phyloP scores from a whole-genome alignment of 768 basidiomycete species.

The Tricholoma sp. region DNA sequence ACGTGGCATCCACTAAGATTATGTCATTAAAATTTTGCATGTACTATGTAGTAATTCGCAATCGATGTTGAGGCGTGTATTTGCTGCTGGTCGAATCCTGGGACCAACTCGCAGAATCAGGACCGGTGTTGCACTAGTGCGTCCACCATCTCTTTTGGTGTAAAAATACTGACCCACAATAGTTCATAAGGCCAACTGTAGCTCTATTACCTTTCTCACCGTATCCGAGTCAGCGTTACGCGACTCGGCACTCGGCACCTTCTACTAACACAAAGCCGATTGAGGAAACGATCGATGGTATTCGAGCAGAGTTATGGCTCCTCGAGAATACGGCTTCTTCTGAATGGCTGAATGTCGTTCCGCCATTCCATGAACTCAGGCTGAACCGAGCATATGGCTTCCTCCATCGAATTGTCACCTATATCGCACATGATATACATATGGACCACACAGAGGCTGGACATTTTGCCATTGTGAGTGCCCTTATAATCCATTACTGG shows the following conservation, averaged over 20 bases:
- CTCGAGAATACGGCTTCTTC: conserved; percentile 19
- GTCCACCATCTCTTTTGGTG: neutral
- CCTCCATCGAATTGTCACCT: conserved; percentile 21
- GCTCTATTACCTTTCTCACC: neutral
- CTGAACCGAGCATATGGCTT: conserved; percentile 18
- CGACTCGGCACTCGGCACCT: neutral
- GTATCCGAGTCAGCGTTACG: neutral
- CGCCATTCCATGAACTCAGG: conserved; percentile 11
- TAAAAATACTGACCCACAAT: neutral
- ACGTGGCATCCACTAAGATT: too few relatives aligned
- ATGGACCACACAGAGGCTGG: conserved; percentile 8
- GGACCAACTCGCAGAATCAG: neutral
- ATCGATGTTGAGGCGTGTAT: too few relatives aligned
- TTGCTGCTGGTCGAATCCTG: neutral
- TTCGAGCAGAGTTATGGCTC: conserved; percentile 13
- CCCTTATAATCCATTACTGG: too few relatives aligned
- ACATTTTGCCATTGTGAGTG: conserved; percentile 18
- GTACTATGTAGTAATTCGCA: too few relatives aligned
- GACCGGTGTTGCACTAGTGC: neutral
- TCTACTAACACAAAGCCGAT: neutral
- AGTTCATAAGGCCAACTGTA: neutral
- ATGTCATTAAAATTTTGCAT: too few relatives aligned
- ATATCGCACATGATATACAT: conserved; percentile 16
- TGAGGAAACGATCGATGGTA: neutral
- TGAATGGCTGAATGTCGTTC: conserved; percentile 16